phyloP scores from a whole-genome alignment of 768 basidiomycete species.

The Hydnum rufescens region DNA sequence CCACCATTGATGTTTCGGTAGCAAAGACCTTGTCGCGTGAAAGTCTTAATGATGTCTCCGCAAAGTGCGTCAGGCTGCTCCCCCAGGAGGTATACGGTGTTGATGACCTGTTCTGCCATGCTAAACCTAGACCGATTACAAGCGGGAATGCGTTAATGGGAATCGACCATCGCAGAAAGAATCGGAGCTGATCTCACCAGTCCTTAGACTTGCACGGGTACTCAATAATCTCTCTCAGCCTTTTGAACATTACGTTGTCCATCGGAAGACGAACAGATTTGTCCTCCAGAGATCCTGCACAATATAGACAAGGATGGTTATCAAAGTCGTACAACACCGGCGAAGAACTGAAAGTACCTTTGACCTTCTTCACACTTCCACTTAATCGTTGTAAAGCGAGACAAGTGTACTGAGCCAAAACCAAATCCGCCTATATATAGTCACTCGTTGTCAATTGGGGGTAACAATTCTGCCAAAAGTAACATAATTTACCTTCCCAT shows the following conservation, averaged over 20 bases:
- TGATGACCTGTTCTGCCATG: conserved; percentile 90
- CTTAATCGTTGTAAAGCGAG: conserved; percentile 81
- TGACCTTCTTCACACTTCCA: conserved; percentile 92
- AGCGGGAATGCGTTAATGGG: neutral
- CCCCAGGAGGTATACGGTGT: conserved; percentile 85
- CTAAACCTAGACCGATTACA: conserved; percentile 34
- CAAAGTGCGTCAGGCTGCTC: conserved; percentile 83
- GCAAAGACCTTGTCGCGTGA: conserved; percentile 58
- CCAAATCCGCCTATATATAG: conserved; percentile 50
- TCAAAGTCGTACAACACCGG: neutral
- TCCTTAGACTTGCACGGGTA: conserved; percentile 67
- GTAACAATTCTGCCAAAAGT: neutral
- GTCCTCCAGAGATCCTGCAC: conserved; percentile 63
- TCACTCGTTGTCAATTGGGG: neutral
- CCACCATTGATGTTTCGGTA: conserved; percentile 28
- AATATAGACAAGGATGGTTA: neutral
- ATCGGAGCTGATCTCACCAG: conserved; percentile 51
- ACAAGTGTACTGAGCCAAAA: conserved; percentile 82
- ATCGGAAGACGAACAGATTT: conserved; percentile 73
- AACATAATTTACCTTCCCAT: conserved; percentile 65
- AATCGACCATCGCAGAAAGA: neutral
- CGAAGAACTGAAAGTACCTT: conserved; percentile 34
- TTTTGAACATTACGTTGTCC: conserved; percentile 68
- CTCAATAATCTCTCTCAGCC: conserved; percentile 64
- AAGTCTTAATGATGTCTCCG: conserved; percentile 56